These are phyloP conservation scores for Alternaria hordeiaustralica DNA, from an alignment of 2,329 filamentous ascomycete genomes.

Conservation along the genomic window DNA sequence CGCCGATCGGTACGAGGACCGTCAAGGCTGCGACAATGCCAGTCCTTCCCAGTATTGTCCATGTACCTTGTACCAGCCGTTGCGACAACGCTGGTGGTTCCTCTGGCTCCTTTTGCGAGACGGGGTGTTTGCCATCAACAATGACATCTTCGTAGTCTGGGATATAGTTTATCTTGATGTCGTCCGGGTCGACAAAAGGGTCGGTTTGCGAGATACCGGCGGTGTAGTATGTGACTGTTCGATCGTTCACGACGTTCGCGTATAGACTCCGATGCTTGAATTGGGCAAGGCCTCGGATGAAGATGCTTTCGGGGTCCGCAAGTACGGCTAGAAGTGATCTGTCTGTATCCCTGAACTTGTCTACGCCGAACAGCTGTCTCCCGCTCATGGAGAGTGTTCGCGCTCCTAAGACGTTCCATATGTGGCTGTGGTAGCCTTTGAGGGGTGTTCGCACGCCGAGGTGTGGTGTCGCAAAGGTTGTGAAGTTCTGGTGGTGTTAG, in stretches of 20 bases:
- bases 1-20: constrained; percentile 75
- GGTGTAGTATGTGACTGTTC: constrained; percentile 82
- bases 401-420: constrained; percentile 80
- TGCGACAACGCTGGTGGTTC: constrained; percentile 44
- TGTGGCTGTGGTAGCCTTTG: constrained; percentile 51
- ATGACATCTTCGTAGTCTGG: constrained; percentile 77
- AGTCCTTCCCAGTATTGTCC: constrained; percentile 58
- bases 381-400: constrained; percentile 83
- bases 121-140: constrained; percentile 70
- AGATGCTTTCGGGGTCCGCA: constrained; percentile 83
- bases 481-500: constrained; percentile 73
- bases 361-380: constrained; percentile 84
- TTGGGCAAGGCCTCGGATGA: constrained; percentile 76
- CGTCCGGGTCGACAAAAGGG: constrained; percentile 73
- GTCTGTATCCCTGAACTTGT: constrained; percentile 83
- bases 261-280: constrained; percentile 84
- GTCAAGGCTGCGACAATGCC: constrained; percentile 70
- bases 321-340: constrained; percentile 80
- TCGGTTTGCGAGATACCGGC: constrained; percentile 78
- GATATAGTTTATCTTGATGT: constrained; percentile 74
- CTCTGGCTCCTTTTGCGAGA: constrained; percentile 55
- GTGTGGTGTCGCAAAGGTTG: constrained; percentile 84
- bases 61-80: constrained; percentile 43
- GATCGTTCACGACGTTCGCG: constrained; percentile 86
- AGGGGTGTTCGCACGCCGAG: constrained; percentile 61